Base-by-base conservation (phyloP, 148 eudicot genomes). In the Chenopodium quinoa region DNA sequence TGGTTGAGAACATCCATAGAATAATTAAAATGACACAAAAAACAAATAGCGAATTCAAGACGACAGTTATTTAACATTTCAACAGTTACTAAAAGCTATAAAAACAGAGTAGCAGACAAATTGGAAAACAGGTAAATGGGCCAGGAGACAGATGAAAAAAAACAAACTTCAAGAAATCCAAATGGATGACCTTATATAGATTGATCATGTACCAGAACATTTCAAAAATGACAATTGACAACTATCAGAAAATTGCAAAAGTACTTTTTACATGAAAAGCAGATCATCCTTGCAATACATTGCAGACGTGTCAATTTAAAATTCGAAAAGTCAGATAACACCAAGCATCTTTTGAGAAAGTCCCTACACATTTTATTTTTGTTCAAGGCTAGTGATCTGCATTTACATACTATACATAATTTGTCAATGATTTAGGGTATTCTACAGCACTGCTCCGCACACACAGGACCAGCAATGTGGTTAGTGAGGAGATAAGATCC, bases 81-180 rank as follows among this genome's bases (percentile, higher is more conserved):
- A 78, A 12, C 70, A 73, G 23, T 10, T 9, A 52, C 16, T 31
- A 20, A 78, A 63, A 62, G 73, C 47, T 67, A 71, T 13, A 7
- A 72, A 60, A 22, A 46, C 23, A 40, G 17, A 40, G 31, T 31
- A 71, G 64, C 64, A 82, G 63, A 69, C 17, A 68, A 77, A 82
- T 56, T 11, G 22, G 29, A 69, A 56, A 46, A 62, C 56, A 22
- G 46, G 1, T 29, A 65, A 64, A 14, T 25, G 2, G 9, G 58
- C 22, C 46, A 47, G 11, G 27, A 29, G 8, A 58, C 12, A 32
- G 68, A 52, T 73, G 25, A 9, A 12, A 11, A 58, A 58, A 75
- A 19, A 23, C 23, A 50, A 69, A 12, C 32, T 62, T 37, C 13
- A 11, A 76, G 16, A 75, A 54, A 14, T 72, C 4, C 77, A 80